These are phyloP conservation scores for Spergularia bocconei DNA, from an alignment of 148 eudicot species.

Conservation along the genomic window DNA sequence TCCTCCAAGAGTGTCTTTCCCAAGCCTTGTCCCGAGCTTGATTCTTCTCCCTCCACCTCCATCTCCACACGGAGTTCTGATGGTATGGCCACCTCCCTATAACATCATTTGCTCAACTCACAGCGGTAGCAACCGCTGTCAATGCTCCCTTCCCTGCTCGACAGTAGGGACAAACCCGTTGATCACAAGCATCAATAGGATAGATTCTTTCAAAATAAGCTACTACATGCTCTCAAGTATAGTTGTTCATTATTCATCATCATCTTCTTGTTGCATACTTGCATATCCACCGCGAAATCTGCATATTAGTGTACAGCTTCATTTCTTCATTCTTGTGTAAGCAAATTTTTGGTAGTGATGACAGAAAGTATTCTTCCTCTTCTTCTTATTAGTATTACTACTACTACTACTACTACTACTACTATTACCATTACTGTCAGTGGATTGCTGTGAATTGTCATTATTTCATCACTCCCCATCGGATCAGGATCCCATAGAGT, in stretches of 20 bases:
- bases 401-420: too few relatives aligned
- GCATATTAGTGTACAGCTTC: conserved; percentile 56
- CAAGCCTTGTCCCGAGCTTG: conserved; percentile 46
- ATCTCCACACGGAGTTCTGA: conserved; percentile 27
- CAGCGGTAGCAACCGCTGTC: neutral
- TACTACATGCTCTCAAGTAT: conserved; percentile 21
- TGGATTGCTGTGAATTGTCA: conserved; percentile 27
- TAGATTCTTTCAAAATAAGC: conserved; percentile 45
- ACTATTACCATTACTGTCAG: neutral
- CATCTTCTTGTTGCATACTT: conserved; percentile 32
- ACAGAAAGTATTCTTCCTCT: conserved; percentile 20
- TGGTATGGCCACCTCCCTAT: conserved; percentile 30
- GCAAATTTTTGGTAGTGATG: conserved; percentile 46
- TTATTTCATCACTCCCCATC: neutral
- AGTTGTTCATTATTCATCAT: conserved; percentile 25
- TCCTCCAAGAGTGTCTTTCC: conserved; percentile 39
- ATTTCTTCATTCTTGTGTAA: conserved; percentile 60
- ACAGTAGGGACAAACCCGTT: conserved; percentile 5
- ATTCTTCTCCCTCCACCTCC: conserved; percentile 21
- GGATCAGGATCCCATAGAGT: too few relatives aligned
- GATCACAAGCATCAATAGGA: conserved; percentile 22
- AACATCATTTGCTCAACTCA: neutral
- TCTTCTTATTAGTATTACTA: conserved; percentile 4
- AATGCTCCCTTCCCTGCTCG: conserved; percentile 7
- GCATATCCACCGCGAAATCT: conserved; percentile 32